phyloP scores from a whole-genome alignment of 768 basidiomycete species.

The Trametes cubensis region DNA sequence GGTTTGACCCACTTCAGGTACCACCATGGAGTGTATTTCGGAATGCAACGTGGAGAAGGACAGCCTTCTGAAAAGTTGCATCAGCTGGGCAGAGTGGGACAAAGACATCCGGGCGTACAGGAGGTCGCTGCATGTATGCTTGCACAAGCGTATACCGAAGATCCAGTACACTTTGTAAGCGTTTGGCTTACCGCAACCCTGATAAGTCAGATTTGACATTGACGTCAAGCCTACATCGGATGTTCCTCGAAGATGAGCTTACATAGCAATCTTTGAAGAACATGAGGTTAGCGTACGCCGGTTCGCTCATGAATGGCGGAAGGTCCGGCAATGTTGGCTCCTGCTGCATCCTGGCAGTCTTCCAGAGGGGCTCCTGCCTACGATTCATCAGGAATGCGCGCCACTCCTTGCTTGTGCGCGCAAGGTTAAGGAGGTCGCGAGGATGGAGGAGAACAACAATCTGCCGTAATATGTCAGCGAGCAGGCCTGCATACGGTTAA shows the following conservation, averaged over 20 bases:
- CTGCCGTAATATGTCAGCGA: slow-evolving; percentile 29
- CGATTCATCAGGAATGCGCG: slow-evolving; percentile 37
- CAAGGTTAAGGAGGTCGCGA: slow-evolving; percentile 45
- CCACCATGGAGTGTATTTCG: no score
- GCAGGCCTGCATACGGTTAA: not conserved
- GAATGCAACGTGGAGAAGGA: no score
- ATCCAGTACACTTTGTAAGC: no score
- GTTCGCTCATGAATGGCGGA: slow-evolving; percentile 37
- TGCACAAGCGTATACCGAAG: no score
- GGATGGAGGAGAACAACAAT: slow-evolving; percentile 44
- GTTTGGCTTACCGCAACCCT: not conserved
- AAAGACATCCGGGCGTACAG: no score
- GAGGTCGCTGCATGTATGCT: no score
- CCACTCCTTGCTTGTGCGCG: slow-evolving; percentile 40
- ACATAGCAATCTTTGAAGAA: slow-evolving; percentile 41
- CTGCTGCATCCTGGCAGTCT: slow-evolving; percentile 33
- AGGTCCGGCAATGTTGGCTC: slow-evolving; percentile 28
- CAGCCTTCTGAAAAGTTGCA: no score
- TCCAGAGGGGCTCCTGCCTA: slow-evolving; percentile 37
- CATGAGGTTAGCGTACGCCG: slow-evolving; percentile 41
- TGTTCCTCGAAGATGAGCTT: slow-evolving; percentile 8
- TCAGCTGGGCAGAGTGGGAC: no score
- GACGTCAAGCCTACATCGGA: no score
- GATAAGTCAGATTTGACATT: not conserved
- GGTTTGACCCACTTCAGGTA: no score